These are phyloP conservation scores for Naganishia sp. DNA, from an alignment of 1,284 basidiomycete species.

Conservation along the genomic window DNA sequence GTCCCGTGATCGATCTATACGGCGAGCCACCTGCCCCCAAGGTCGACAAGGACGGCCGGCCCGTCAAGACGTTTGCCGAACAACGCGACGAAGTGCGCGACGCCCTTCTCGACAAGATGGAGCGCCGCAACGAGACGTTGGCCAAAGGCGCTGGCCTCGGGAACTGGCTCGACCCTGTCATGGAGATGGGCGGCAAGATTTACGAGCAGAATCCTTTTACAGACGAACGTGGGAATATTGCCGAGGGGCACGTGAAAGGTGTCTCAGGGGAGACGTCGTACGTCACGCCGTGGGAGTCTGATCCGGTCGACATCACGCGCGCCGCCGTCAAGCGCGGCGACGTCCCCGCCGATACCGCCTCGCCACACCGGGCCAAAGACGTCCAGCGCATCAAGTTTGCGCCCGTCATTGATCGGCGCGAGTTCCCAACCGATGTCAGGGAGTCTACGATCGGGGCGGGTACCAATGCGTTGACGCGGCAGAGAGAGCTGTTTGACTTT, in stretches of 20 bases:
- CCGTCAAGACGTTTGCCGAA: conserved; percentile 17
- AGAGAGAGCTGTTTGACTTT: conserved; percentile 12
- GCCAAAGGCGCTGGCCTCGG: conserved; percentile 24
- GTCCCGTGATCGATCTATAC: conserved; percentile 7
- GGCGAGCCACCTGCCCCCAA: conserved; percentile 7
- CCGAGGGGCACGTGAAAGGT: conserved; percentile 5
- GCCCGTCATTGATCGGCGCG: conserved; percentile 15
- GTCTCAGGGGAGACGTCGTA: conserved; percentile 1
- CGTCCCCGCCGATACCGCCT: neutral
- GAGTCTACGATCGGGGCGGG: neutral
- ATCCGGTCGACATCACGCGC: neutral
- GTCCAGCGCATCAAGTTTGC: conserved; percentile 28
- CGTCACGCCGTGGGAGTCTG: conserved; percentile 26
- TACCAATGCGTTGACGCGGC: neutral
- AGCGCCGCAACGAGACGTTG: conserved; percentile 1
- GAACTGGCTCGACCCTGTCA: conserved; percentile 31
- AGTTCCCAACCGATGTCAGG: conserved; percentile 14
- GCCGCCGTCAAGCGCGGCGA: conserved; percentile 2
- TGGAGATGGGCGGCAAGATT: conserved; percentile 24
- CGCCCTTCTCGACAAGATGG: conserved; percentile 21
- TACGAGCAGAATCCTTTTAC: conserved; percentile 32
- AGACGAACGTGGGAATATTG: conserved; percentile 25
- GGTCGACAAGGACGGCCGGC: conserved; percentile 13
- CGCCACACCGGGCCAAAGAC: conserved; percentile 15
- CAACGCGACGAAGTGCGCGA: conserved; percentile 18